Evolutionary conservation across 306 rosid genomes (phyloP), one percentile per base, ranked within the genome.

Genomic region (Vachellia collinsii): DNA sequence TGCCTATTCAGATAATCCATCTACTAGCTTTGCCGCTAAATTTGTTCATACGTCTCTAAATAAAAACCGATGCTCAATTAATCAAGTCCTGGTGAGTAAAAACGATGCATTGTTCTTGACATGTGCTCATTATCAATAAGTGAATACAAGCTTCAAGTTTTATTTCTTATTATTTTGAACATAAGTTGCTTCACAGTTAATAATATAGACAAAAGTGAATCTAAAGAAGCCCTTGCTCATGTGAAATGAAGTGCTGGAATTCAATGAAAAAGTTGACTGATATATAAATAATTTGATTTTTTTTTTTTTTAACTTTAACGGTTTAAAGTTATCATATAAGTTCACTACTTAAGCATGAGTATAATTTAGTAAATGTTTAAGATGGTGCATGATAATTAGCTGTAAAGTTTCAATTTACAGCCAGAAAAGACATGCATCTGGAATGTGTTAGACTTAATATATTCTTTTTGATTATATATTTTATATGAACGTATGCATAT

Each of bases 1-100:
- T 72, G 98, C 97, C 42, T 91, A 95, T 86, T 78, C 97, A 82
- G 97, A 95, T 86, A 95, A 95, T 83, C 99, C 99, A 70, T 92
- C 99, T 68, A 93, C 97, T 29, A 92, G 97, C 91, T 95, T 95
- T 88, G 90, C 94, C 42, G 89, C 97, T 36, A 95, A 95, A 87
- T 95, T 91, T 84, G 99, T 93, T 50, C 99, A 95, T 84, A 95
- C 99, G 42, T 95, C 99, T 66, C 82, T 93, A 77, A 95, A 95
- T 88, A 95, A 95, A 85, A 92, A 93, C 74, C 97, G 99, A 34
- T 91, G 96, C 81, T 89, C 99, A 4, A 95, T 95, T 61, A 95
- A 95, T 79, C 92, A 97, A 39, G 98, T 93, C 62, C 84, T 95
- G 90, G 99, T 95, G 88, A 88, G 98, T 88, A 86, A 41, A 73